Evolutionary conservation across 1,284 basidiomycete species (phyloP).

Genomic region (Cutaneotrichosporon sp.): DNA sequence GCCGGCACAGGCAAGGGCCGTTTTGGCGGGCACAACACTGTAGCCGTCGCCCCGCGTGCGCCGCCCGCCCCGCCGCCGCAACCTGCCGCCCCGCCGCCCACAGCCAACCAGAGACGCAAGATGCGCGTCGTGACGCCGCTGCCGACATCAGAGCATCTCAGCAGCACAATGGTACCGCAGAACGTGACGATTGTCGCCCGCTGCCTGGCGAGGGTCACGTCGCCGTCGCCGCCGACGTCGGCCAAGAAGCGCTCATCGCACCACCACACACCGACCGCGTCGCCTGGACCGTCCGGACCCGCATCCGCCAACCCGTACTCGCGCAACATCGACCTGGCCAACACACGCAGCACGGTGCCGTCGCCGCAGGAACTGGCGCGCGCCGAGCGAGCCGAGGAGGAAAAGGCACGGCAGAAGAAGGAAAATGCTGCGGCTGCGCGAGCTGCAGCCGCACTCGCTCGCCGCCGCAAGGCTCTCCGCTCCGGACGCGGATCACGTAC

Average conservation of each 20-base stretch:
- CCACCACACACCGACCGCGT: slow-evolving; percentile 16
- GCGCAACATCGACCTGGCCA: slow-evolving; percentile 27
- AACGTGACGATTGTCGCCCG: slow-evolving; percentile 29
- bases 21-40: background rate
- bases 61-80: background rate
- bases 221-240: slow-evolving; percentile 6
- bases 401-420: slow-evolving; percentile 28
- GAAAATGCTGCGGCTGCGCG: slow-evolving; percentile 30
- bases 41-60: slow-evolving; percentile 5
- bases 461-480: slow-evolving; percentile 14
- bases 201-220: slow-evolving; percentile 23
- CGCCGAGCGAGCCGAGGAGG: slow-evolving; percentile 25
- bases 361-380: slow-evolving; percentile 28
- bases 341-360: slow-evolving; percentile 28
- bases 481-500: slow-evolving; percentile 12
- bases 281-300: slow-evolving; percentile 7
- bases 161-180: slow-evolving; percentile 24
- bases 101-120: slow-evolving; percentile 16
- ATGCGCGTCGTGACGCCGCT: slow-evolving; percentile 1
- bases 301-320: slow-evolving; percentile 28
- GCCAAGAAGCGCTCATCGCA: slow-evolving; percentile 13
- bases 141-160: slow-evolving; percentile 9
- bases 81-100: background rate
- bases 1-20: background rate
- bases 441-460: slow-evolving; percentile 22